These are phyloP conservation scores for Ophiostoma populinum DNA, from an alignment of 2,329 filamentous ascomycete species.

Conservation along the genomic window DNA sequence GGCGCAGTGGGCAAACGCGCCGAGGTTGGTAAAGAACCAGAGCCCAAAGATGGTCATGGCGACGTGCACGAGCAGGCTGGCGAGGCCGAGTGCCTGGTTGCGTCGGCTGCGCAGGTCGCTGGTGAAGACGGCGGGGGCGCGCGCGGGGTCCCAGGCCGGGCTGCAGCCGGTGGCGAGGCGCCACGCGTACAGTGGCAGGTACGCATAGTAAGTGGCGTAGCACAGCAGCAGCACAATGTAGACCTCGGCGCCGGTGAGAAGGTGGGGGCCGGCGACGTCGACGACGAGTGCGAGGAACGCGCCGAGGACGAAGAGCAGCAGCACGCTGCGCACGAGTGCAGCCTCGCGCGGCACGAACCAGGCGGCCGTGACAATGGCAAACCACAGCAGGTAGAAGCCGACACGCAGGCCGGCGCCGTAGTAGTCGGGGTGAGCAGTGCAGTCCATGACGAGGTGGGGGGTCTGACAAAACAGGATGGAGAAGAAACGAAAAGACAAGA, in stretches of 20 bases:
- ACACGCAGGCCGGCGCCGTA: slow-evolving; percentile 8
- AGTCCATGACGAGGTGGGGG: slow-evolving; percentile 20
- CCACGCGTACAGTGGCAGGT: slow-evolving; percentile 11
- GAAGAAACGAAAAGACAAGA: background rate
- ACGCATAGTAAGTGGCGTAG: slow-evolving; percentile 9
- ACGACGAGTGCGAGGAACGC: slow-evolving; percentile 4
- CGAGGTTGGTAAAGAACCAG: slow-evolving; percentile 10
- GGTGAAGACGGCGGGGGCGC: slow-evolving; percentile 7
- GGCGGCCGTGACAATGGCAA: background rate
- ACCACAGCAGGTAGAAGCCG: slow-evolving; percentile 8
- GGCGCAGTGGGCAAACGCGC: slow-evolving; percentile 3
- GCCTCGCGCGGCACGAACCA: slow-evolving; percentile 1
- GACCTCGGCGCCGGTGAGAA: slow-evolving; percentile 6
- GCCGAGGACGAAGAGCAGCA: slow-evolving; percentile 1
- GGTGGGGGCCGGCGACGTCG: background rate
- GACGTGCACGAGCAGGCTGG: slow-evolving; percentile 5
- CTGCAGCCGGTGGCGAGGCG: slow-evolving; percentile 11
- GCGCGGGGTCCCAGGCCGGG: slow-evolving; percentile 11
- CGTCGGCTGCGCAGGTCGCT: background rate
- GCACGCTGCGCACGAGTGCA: background rate
- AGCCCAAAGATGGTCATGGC: slow-evolving; percentile 10
- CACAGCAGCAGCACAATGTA: slow-evolving; percentile 12
- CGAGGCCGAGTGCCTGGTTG: slow-evolving; percentile 6
- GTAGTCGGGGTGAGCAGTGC: slow-evolving; percentile 18
- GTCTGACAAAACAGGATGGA: background rate